Evolutionary conservation across 2,329 filamentous ascomycete species (phyloP), one percentile per base, ranked within the genome.

Genomic region (Trichophyton mentagrophytes): DNA sequence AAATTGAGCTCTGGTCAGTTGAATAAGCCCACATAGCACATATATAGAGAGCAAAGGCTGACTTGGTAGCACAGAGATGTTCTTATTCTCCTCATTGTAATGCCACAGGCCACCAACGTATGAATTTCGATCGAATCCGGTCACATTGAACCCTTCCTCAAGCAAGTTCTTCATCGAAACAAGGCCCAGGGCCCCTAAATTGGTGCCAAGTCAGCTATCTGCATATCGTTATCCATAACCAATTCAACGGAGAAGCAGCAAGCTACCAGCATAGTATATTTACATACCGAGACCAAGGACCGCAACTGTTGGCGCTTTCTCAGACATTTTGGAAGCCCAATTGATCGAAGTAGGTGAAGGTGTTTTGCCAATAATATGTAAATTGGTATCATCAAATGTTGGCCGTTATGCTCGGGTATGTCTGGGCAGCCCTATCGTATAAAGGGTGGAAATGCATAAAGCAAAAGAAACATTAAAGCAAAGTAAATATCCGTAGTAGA

Each of bases 81-180:
- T 76, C 63, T 70, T 67, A 59, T 73, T 66, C n/a, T 74, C 66
- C 1, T 71, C 68, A 9, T 70, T 76, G 60, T 72, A 77, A 49
- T 74, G 70, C 76, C 77, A 79, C 0, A 79, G 65, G 0, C 77
- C 77, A 8, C 77, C 77, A 17, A 77, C 65, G 60, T 72, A 72
- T 51, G 66, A 61, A 60, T 74, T 74, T 30, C 71, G 68, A 56
- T 79, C 78, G 53, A 78, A 79, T 1, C 72, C 77, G 1, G 72
- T 70, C 3, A 72, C 76, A 8, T 77, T 66, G 58, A 78, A 79
- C 7, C 76, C 75, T 66, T 77, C 75, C 61, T 79, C 76, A 1
- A 72, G 65, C 17, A 79, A 63, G 42, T 74, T 74, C 66, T 79
- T 79, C 58, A 77, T 67, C 11, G 76, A 69, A 15, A 73, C 68